Evolutionary conservation across 2,329 filamentous ascomycete species (phyloP).

Genomic region (Lecanicillium sp.): DNA sequence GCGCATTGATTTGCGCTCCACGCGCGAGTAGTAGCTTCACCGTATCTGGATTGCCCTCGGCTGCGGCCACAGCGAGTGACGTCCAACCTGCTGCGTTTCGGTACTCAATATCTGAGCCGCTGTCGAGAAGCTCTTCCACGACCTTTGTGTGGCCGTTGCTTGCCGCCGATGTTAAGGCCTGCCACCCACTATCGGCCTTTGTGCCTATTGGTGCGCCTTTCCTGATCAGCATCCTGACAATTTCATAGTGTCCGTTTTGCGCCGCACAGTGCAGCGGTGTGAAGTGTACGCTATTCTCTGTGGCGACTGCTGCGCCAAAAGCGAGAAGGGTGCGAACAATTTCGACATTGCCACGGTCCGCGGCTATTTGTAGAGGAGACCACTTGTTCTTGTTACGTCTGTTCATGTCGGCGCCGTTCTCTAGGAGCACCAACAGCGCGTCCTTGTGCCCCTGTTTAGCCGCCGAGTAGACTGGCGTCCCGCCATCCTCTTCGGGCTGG

Average conservation of each 20-base stretch:
- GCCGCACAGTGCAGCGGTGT: conserved; percentile 2
- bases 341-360: not conserved
- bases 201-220: conserved; percentile 1
- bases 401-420: conserved; percentile 1
- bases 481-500: conserved; percentile 2
- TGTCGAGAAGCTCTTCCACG: not conserved
- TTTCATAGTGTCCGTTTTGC: not conserved
- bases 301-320: not conserved
- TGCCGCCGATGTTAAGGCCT: conserved; percentile 6
- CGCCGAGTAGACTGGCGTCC: conserved; percentile 6
- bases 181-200: conserved; percentile 4
- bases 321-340: not conserved
- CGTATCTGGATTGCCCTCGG: not conserved
- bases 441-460: conserved; percentile 1
- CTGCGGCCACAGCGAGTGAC: not conserved
- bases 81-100: not conserved
- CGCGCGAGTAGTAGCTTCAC: not conserved
- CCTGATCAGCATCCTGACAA: not conserved
- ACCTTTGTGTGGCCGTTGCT: conserved; percentile 6
- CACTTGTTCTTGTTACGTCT: not conserved
- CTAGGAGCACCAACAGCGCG: conserved; percentile 1
- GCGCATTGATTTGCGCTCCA: not conserved
- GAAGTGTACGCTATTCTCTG: not conserved
- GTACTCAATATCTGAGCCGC: not conserved
- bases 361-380: not conserved